Evolutionary conservation across 2,329 filamentous ascomycete genomes (phyloP).

Genomic region (Hypocreales sp.): DNA sequence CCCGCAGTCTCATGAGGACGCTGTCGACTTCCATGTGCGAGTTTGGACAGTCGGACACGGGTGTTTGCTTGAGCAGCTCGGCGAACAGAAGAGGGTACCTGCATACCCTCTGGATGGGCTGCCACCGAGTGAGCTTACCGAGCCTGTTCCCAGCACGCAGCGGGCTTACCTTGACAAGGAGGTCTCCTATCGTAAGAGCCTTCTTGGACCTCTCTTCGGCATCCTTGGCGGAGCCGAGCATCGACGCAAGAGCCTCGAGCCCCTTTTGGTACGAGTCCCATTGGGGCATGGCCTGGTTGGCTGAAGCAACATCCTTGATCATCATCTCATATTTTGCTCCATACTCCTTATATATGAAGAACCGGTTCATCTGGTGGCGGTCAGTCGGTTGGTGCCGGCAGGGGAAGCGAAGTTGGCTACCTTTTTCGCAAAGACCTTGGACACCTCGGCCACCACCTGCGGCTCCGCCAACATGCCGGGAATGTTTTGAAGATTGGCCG

Average conservation of each 20-base stretch:
- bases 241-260: constrained; percentile 66
- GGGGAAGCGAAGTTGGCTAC: constrained; percentile 23
- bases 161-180: constrained; percentile 65
- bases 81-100: constrained; percentile 80
- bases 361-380: constrained; percentile 52
- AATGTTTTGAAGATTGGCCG: constrained; percentile 26
- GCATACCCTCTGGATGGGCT: constrained; percentile 88
- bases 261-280: constrained; percentile 76
- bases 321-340: constrained; percentile 80
- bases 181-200: constrained; percentile 66
- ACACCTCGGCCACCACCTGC: constrained; percentile 42
- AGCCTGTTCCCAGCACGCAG: background rate
- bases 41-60: constrained; percentile 69
- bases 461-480: constrained; percentile 42
- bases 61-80: constrained; percentile 70
- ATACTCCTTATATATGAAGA: constrained; percentile 85
- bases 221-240: constrained; percentile 54
- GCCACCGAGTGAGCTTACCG: constrained; percentile 1
- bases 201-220: constrained; percentile 50
- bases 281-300: constrained; percentile 51
- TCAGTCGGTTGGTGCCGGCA: too few species aligned
- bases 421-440: constrained; percentile 44
- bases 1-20: constrained; percentile 53
- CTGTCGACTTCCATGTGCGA: constrained; percentile 69
- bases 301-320: constrained; percentile 57